A percentile compares a stretch with the other conserved stretches of the same genome.
These are phyloP conservation scores for Hypoxylon cercidicola DNA, from an alignment of 495 filamentous ascomycete genomes.

Conservation along the genomic window DNA sequence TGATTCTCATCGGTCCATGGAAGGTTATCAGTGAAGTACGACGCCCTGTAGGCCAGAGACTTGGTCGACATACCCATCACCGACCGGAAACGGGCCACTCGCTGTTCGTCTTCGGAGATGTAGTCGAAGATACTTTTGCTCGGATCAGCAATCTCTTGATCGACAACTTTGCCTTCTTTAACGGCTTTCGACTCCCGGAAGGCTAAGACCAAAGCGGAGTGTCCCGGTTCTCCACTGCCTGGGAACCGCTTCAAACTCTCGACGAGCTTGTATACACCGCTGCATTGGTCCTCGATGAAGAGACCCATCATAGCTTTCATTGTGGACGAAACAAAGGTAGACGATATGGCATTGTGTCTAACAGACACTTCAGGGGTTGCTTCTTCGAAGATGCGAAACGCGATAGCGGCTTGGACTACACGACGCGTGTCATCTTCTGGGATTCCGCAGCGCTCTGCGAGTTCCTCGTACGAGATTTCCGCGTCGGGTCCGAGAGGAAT, in stretches of 20 bases:
- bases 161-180: constrained; percentile 10
- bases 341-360: constrained; percentile 52
- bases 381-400: constrained; percentile 60
- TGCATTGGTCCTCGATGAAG: constrained; percentile 53
- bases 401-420: constrained; percentile 59
- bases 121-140: constrained; percentile 49
- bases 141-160: constrained; percentile 28
- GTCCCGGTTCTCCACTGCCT: constrained; percentile 37
- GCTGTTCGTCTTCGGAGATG: constrained; percentile 45
- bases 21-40: constrained; percentile 50
- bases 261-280: constrained; percentile 35
- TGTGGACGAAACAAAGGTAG: constrained; percentile 40
- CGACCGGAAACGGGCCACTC: constrained; percentile 53
- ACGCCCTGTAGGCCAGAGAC: constrained; percentile 47
- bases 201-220: constrained; percentile 35
- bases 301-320: constrained; percentile 51
- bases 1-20: constrained; percentile 49
- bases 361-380: constrained; percentile 51
- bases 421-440: constrained; percentile 50
- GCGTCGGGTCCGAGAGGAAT: constrained; percentile 24
- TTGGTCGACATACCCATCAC: constrained; percentile 54
- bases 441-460: constrained; percentile 47
- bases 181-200: constrained; percentile 18
- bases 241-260: constrained; percentile 43
- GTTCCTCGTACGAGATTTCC: constrained; percentile 47